phyloP scores from a whole-genome alignment of 2,329 filamentous ascomycete genomes.

The Hymenoscyphus infarciens region DNA sequence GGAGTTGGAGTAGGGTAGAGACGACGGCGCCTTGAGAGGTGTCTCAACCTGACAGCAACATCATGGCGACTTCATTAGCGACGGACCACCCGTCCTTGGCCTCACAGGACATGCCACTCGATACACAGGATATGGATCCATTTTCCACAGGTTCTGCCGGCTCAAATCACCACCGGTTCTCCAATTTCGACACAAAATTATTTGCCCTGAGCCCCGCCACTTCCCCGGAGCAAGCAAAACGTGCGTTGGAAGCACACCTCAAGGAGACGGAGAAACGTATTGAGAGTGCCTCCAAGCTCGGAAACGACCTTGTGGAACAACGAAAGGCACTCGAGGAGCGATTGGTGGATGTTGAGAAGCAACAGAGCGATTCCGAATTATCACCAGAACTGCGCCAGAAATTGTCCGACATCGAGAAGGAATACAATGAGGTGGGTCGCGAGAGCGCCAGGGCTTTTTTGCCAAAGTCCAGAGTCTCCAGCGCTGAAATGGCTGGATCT shows the following conservation, averaged over 20 bases:
- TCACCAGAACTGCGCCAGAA: constrained; percentile 78
- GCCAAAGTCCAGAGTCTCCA: constrained; percentile 76
- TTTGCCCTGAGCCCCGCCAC: constrained; percentile 73
- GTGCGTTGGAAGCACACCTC: constrained; percentile 85
- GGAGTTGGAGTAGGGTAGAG: constrained; percentile 8
- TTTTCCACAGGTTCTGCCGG: constrained; percentile 50
- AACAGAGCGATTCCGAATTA: constrained; percentile 73
- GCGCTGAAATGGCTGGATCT: constrained; percentile 53
- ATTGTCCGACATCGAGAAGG: constrained; percentile 82
- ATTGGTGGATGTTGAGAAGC: constrained; percentile 77
- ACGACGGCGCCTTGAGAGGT: neutral
- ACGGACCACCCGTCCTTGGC: constrained; percentile 27
- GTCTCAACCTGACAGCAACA: neutral
- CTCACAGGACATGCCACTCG: constrained; percentile 23
- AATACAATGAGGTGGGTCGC: constrained; percentile 89
- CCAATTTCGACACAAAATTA: constrained; percentile 75
- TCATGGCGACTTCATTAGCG: constrained; percentile 30
- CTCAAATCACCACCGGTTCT: constrained; percentile 73
- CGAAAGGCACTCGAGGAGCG: constrained; percentile 78
- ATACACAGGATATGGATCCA: constrained; percentile 42
- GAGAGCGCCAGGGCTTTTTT: constrained; percentile 88
- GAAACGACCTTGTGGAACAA: constrained; percentile 83
- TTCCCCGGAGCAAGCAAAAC: constrained; percentile 82
- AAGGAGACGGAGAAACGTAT: constrained; percentile 88
- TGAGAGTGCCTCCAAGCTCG: constrained; percentile 85